phyloP scores from a whole-genome alignment of 495 filamentous ascomycete species.

The Aspergillus ellipticus region DNA sequence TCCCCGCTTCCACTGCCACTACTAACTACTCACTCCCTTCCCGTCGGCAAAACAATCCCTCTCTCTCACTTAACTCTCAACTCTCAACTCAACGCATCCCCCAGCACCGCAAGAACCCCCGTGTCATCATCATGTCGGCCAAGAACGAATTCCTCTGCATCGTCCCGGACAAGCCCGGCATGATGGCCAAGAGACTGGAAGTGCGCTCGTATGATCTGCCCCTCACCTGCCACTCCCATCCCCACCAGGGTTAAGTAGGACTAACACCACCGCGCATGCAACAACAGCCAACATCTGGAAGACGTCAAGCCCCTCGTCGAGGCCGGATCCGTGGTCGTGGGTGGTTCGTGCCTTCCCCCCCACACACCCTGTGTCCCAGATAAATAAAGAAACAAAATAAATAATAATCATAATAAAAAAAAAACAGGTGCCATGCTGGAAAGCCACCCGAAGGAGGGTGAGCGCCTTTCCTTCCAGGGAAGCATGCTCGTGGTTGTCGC shows the following conservation, averaged over 20 bases:
- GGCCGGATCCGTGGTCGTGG: conserved; percentile 31
- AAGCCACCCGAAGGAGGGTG: conserved; percentile 57
- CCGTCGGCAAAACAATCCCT: background rate
- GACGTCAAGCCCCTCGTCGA: conserved; percentile 32
- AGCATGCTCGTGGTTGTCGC: conserved; percentile 62
- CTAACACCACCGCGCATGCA: background rate
- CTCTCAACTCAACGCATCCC: too few relatives aligned
- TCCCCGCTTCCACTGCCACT: background rate
- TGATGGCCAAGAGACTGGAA: conserved; percentile 63
- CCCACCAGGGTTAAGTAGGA: background rate
- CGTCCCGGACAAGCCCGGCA: conserved; percentile 69
- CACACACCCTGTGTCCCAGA: too few relatives aligned
- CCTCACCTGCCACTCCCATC: background rate
- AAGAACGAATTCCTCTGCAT: conserved; percentile 84
- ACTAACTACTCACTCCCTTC: too few relatives aligned
- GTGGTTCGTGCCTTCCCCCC: conserved; percentile 28
- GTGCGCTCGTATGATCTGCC: conserved; percentile 62
- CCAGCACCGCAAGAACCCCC: too few relatives aligned
- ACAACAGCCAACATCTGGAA: conserved; percentile 30
- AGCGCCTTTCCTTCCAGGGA: conserved; percentile 64
- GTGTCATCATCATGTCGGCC: conserved; percentile 26
- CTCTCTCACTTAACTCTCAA: background rate
- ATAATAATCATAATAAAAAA: too few relatives aligned
- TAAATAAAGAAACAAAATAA: too few relatives aligned
- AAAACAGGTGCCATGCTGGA: conserved; percentile 75